Conservation (phyloP, 176 grass and related monocot genomes). For the Echinochloa phyllopogon region DNA sequence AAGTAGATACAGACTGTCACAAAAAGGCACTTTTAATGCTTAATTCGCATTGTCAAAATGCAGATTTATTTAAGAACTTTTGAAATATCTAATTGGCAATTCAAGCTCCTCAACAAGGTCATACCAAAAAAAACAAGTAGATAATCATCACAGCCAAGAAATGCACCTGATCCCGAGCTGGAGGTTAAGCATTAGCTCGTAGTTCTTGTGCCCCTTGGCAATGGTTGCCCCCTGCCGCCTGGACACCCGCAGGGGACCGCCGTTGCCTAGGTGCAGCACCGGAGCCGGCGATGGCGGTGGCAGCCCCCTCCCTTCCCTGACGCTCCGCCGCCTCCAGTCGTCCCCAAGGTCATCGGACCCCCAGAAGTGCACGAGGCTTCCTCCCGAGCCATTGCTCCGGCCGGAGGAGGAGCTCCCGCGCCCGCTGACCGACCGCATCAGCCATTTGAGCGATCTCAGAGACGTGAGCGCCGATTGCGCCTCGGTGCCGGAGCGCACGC, state of each 20-base stretch:
- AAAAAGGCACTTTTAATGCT: neutral
- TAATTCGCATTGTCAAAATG: neutral
- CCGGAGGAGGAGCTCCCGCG: conserved; percentile 44
- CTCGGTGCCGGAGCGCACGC: conserved; percentile 59
- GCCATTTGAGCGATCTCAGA: conserved; percentile 73
- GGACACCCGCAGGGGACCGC: conserved; percentile 23
- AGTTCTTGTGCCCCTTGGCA: conserved; percentile 91
- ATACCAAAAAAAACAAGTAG: neutral
- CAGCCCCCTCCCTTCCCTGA: conserved; percentile 48
- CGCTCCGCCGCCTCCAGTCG: conserved; percentile 50
- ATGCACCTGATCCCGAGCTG: conserved; percentile 91
- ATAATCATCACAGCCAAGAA: neutral
- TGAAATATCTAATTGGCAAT: conserved; percentile 19
- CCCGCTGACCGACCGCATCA: conserved; percentile 46
- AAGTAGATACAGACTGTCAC: neutral
- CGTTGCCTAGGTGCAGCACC: conserved; percentile 7
- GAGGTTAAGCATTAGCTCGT: conserved; percentile 98
- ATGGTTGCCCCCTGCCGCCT: conserved; percentile 82
- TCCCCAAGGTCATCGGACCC: conserved; percentile 54
- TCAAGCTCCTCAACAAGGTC: neutral
- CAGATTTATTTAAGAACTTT: neutral
- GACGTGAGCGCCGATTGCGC: conserved; percentile 65
- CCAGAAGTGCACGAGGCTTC: conserved; percentile 42
- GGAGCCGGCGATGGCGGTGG: conserved; percentile 7
- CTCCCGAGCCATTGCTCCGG: conserved; percentile 42